These are phyloP conservation scores for Triticum timopheevii DNA, from an alignment of 176 grass and related monocot genomes.

Conservation along the genomic window DNA sequence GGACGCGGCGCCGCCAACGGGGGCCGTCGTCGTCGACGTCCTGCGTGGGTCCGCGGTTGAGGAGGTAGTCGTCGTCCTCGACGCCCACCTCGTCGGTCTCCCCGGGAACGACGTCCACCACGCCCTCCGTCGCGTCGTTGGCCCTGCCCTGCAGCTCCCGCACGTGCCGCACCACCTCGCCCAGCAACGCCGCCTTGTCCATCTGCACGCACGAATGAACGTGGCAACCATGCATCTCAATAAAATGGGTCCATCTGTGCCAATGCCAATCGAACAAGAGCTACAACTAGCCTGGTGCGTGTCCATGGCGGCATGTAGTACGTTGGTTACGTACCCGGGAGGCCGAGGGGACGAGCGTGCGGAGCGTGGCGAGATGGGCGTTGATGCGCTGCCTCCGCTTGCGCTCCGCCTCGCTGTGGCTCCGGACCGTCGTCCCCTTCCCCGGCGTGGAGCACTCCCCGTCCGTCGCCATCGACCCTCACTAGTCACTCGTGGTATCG, in stretches of 20 bases:
- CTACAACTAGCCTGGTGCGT: neutral
- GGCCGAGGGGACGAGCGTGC: slow-evolving; percentile 83
- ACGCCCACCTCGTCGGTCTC: slow-evolving; percentile 84
- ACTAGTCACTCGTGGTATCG: neutral
- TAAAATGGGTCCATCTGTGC: too few relatives aligned
- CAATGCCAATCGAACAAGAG: neutral
- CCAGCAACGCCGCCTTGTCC: slow-evolving; percentile 96
- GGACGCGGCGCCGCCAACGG: slow-evolving; percentile 27
- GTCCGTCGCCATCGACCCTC: slow-evolving; percentile 29
- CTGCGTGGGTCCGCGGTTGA: neutral
- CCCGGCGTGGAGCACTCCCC: slow-evolving; percentile 23
- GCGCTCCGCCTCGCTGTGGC: slow-evolving; percentile 90
- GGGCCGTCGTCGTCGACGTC: neutral
- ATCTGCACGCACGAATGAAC: slow-evolving; percentile 39
- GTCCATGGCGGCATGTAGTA: neutral
- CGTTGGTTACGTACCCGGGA: slow-evolving; percentile 51
- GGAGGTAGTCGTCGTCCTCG: slow-evolving; percentile 18
- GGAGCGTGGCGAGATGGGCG: slow-evolving; percentile 88
- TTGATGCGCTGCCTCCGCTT: slow-evolving; percentile 92
- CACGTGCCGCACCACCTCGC: slow-evolving; percentile 93
- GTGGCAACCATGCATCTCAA: neutral
- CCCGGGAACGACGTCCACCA: slow-evolving; percentile 44
- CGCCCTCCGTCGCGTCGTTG: slow-evolving; percentile 49
- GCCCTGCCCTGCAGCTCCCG: slow-evolving; percentile 63
- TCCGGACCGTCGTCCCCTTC: slow-evolving; percentile 40